Conservation (phyloP, 441 rosid genomes). For the Erysimum cheiri region DNA sequence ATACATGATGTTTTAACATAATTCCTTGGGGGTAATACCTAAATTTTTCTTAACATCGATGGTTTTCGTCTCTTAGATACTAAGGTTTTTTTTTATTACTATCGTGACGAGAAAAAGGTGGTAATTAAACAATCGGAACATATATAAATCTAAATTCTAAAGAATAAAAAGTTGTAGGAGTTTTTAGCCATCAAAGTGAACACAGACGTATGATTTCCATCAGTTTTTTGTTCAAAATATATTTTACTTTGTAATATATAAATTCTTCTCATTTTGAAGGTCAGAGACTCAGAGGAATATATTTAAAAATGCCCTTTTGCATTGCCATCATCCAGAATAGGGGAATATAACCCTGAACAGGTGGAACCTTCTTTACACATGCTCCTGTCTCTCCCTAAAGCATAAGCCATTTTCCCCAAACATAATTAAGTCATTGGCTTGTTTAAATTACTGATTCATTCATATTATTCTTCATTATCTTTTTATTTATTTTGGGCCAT, state of each 20-base stretch:
- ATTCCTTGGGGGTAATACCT: not conserved
- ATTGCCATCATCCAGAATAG: slow-evolving; percentile 22
- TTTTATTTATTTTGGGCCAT: slow-evolving; percentile 3
- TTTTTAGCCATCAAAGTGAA: not conserved
- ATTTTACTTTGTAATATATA: not conserved
- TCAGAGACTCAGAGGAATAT: slow-evolving; percentile 18
- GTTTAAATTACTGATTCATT: slow-evolving; percentile 3
- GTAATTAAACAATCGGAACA: too few relatives aligned
- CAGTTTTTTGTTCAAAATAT: not conserved
- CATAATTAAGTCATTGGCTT: slow-evolving; percentile 23
- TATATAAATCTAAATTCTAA: too few relatives aligned
- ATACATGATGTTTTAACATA: too few relatives aligned
- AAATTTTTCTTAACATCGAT: not conserved
- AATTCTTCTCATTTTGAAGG: not conserved
- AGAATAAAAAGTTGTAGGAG: too few relatives aligned
- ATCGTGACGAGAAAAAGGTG: not conserved
- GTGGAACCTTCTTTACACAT: slow-evolving; percentile 43
- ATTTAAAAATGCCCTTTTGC: slow-evolving; percentile 28
- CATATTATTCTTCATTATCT: not conserved
- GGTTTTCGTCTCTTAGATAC: not conserved
- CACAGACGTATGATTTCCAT: not conserved
- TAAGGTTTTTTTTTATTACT: not conserved
- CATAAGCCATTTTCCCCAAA: slow-evolving; percentile 29
- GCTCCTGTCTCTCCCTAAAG: slow-evolving; percentile 28
- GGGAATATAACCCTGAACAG: slow-evolving; percentile 33